Evolutionary conservation across 1,139 yeast species (phyloP), one percentile per base, ranked within the genome.

Genomic region (Pichia sp.): DNA sequence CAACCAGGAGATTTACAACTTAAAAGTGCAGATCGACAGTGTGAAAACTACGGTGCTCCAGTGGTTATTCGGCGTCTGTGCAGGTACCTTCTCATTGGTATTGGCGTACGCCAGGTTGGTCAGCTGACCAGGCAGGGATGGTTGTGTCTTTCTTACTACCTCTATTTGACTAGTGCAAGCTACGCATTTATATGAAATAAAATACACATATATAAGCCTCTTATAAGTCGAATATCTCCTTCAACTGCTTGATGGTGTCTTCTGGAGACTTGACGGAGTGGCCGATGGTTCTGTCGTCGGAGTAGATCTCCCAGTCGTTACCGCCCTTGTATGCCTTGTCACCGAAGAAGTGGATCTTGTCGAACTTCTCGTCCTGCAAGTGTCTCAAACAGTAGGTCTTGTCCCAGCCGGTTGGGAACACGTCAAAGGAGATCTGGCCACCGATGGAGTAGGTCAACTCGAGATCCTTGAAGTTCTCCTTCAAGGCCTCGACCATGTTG

Each of bases 371-470:
- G 58, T 77, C 73, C 65, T 75, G 90, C 64, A 93, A 91, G 74
- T 91, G 99, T 73, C 85, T 90, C 69, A 95, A 82, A 74, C 96
- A 88, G 76, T 91, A 95, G 58, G 99, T 95, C 82, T 95, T 93
- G 74, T 93, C 99, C 99, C 99, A 93, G 67, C 99, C 99, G 60
- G 96, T 87, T 75, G 99, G 99, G 91, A 93, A 93, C 61, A 93
- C 99, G 67, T 93, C 99, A 67, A 93, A 93, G 47, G 99, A 93
- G 71, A 93, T 93, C 79, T 93, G 98, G 63, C 99, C 99, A 71
- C 98, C 99, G 63, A 93, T 93, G 54, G 99, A 93, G 80, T 87
- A 95, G 61, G 98, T 91, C 70, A 93, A 80, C 50, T 85, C 87
- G 65, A 75, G 77, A 71, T 91, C 95, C 55, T 93, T 72, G 78